Conservation (phyloP, 768 basidiomycete genomes). For the Lactifluus hygrophoroides region DNA sequence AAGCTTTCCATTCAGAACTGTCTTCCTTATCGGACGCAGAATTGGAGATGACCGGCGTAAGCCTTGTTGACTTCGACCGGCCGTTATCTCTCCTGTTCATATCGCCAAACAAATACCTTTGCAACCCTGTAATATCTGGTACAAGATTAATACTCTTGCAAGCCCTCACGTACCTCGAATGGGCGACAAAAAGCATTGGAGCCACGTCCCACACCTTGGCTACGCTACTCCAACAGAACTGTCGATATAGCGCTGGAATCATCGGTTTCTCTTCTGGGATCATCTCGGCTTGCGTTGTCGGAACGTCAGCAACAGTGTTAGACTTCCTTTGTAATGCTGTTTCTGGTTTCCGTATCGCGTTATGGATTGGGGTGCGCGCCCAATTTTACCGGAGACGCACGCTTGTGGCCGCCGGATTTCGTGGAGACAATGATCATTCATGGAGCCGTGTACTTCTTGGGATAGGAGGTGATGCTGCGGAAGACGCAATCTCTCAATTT, state of each 20-base stretch:
- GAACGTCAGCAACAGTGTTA: constrained; percentile 33
- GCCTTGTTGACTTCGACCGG: constrained; percentile 36
- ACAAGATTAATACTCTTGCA: constrained; percentile 44
- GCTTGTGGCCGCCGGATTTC: constrained; percentile 15
- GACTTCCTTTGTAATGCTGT: constrained; percentile 38
- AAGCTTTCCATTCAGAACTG: constrained; percentile 43
- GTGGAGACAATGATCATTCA: constrained; percentile 26
- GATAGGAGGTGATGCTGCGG: constrained; percentile 23
- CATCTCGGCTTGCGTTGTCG: constrained; percentile 44
- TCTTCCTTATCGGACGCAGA: constrained; percentile 35
- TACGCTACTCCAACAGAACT: constrained; percentile 30
- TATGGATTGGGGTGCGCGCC: constrained; percentile 46
- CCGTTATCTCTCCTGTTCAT: constrained; percentile 33
- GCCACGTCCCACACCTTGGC: constrained; percentile 20
- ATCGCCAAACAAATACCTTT: constrained; percentile 29
- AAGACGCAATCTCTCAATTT: constrained; percentile 26
- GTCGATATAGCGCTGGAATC: constrained; percentile 30
- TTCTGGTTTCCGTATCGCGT: constrained; percentile 40
- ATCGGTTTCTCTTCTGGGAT: constrained; percentile 53
- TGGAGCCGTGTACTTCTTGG: constrained; percentile 41
- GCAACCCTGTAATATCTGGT: constrained; percentile 44
- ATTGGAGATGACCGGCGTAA: constrained; percentile 28
- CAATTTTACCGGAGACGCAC: constrained; percentile 25
- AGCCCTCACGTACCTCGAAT: constrained; percentile 42
- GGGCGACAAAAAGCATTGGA: constrained; percentile 25